Conservation (phyloP, 2,329 filamentous ascomycete species). For the Epichloe gansuensis region DNA sequence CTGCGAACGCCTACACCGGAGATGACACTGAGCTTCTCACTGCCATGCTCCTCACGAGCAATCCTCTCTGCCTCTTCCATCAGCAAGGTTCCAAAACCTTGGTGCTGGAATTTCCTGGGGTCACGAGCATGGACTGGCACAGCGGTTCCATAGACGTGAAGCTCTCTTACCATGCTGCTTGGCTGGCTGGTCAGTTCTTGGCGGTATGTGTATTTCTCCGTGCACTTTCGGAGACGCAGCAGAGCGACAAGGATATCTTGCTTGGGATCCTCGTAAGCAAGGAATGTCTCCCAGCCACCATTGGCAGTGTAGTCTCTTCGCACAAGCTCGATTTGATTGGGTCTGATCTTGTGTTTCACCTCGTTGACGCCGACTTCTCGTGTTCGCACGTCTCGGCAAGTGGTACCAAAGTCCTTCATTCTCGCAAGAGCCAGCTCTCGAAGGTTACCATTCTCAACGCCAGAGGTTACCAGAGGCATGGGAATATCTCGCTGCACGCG, state of each 20-base stretch:
- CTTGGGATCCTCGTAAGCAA: slow-evolving; percentile 96
- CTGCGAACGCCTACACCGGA: slow-evolving; percentile 93
- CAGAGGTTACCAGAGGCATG: slow-evolving; percentile 98
- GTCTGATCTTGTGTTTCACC: slow-evolving; percentile 96
- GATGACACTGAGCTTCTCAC: slow-evolving; percentile 89
- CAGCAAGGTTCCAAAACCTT: slow-evolving; percentile 85
- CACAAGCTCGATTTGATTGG: slow-evolving; percentile 90
- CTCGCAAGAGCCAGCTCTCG: slow-evolving; percentile 86
- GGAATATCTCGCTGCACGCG: slow-evolving; percentile 96
- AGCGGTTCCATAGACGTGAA: slow-evolving; percentile 93
- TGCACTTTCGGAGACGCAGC: slow-evolving; percentile 80
- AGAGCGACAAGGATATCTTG: slow-evolving; percentile 94
- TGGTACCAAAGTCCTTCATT: slow-evolving; percentile 98
- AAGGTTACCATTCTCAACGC: slow-evolving; percentile 94
- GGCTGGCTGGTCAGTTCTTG: slow-evolving; percentile 75
- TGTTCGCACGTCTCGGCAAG: slow-evolving; percentile 90
- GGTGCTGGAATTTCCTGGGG: slow-evolving; percentile 94
- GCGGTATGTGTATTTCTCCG: slow-evolving; percentile 80
- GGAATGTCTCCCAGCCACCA: slow-evolving; percentile 95
- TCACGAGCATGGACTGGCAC: slow-evolving; percentile 96
- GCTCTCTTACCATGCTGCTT: slow-evolving; percentile 81
- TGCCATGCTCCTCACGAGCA: slow-evolving; percentile 85
- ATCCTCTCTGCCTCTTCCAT: slow-evolving; percentile 99
- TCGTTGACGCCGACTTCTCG: slow-evolving; percentile 97
- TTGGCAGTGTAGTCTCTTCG: slow-evolving; percentile 90